Conservation (phyloP, 768 basidiomycete genomes). For the Krasilnikovozyma curviuscula region DNA sequence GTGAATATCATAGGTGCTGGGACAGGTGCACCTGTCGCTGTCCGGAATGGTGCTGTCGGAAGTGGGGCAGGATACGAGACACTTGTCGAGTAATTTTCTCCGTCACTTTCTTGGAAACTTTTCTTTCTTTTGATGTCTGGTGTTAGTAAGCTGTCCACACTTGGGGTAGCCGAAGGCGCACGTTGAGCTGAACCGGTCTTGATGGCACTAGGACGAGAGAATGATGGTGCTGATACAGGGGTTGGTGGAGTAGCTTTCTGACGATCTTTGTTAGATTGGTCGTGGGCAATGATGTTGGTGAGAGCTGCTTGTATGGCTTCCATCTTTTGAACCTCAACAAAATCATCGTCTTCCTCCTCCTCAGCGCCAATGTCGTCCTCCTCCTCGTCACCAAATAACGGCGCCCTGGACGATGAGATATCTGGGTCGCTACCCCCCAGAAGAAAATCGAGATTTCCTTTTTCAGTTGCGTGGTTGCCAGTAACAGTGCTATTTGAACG, state of each 20-base stretch:
- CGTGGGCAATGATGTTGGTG: constrained; percentile 76
- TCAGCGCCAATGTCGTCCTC: background rate
- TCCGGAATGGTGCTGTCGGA: too few species aligned
- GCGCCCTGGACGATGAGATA: constrained; percentile 50
- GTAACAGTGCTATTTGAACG: background rate
- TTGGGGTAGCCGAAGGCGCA: too few species aligned
- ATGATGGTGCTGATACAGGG: constrained; percentile 8
- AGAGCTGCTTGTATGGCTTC: constrained; percentile 91
- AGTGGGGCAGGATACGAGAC: too few species aligned
- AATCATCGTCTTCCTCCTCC: constrained; percentile 30
- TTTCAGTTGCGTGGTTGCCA: background rate
- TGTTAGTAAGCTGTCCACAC: too few species aligned
- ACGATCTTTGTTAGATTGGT: too few species aligned
- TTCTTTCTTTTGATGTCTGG: too few species aligned
- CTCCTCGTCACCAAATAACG: constrained; percentile 27
- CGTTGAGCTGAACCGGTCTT: background rate
- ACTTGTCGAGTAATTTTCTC: too few species aligned
- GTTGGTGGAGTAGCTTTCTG: background rate
- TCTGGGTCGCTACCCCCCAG: constrained; percentile 29
- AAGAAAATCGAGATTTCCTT: constrained; percentile 60
- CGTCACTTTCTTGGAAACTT: too few species aligned
- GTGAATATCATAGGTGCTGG: too few species aligned
- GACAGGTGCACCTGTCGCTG: too few species aligned
- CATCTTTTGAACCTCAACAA: constrained; percentile 61
- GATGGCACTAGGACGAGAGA: constrained; percentile 3